Conservation (phyloP, 2,329 filamentous ascomycete genomes). For the Pyrenophora tritici-repentis region DNA sequence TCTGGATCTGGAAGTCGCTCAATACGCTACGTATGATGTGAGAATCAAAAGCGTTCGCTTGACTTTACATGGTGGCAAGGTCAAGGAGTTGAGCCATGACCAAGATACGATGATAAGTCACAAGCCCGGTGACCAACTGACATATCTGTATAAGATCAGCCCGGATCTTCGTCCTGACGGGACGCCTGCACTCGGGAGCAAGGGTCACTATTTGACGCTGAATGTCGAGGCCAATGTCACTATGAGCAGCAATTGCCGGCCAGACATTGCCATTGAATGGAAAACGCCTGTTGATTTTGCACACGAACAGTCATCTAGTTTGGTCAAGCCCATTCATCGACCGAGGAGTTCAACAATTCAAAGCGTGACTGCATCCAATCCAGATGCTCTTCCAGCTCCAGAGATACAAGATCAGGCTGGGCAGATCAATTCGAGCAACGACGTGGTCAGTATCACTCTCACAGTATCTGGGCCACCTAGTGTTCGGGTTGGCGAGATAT, state of each 20-base stretch:
- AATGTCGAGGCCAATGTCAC: slow-evolving; percentile 65
- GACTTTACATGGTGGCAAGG: slow-evolving; percentile 60
- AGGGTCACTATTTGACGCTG: slow-evolving; percentile 57
- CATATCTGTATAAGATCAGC: slow-evolving; percentile 71
- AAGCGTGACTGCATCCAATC: slow-evolving; percentile 26
- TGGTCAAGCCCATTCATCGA: slow-evolving; percentile 38
- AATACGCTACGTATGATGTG: slow-evolving; percentile 70
- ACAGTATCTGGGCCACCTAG: slow-evolving; percentile 69
- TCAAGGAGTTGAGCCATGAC: slow-evolving; percentile 55
- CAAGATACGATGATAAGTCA: slow-evolving; percentile 64
- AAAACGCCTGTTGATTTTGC: slow-evolving; percentile 72
- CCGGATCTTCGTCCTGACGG: slow-evolving; percentile 50
- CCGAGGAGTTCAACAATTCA: slow-evolving; percentile 34
- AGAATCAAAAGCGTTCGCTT: slow-evolving; percentile 64
- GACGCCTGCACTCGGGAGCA: slow-evolving; percentile 52
- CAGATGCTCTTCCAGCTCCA: slow-evolving; percentile 35
- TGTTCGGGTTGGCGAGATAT: slow-evolving; percentile 67
- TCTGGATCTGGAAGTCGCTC: slow-evolving; percentile 74
- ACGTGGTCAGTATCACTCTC: slow-evolving; percentile 71
- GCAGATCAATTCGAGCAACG: slow-evolving; percentile 40
- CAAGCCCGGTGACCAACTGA: slow-evolving; percentile 74
- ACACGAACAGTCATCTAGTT: slow-evolving; percentile 48
- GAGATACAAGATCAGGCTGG: slow-evolving; percentile 26
- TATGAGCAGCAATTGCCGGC: slow-evolving; percentile 62
- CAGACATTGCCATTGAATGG: slow-evolving; percentile 69